Conservation (phyloP, 345 rosid genomes). For the Salix dunnii region DNA sequence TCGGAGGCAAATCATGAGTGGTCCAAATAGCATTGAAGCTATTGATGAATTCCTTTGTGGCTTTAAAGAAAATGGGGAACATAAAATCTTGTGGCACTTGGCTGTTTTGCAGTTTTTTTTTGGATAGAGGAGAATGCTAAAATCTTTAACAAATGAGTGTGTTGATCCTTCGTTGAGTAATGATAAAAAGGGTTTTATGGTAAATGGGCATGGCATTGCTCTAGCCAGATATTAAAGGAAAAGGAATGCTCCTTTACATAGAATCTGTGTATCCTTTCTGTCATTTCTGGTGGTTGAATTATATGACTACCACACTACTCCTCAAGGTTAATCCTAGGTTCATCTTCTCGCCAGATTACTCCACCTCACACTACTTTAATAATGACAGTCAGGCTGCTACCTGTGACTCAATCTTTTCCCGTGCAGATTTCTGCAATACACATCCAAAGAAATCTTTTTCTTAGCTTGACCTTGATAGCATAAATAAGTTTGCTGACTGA, state of each 20-base stretch:
- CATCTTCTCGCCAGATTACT: not conserved
- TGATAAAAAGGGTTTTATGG: not conserved
- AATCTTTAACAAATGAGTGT: too few relatives aligned
- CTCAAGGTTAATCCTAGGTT: not conserved
- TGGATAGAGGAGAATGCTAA: not conserved
- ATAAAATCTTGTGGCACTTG: not conserved
- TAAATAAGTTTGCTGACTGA: not conserved
- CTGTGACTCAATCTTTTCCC: not conserved
- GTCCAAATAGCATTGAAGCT: not conserved
- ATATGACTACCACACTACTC: not conserved
- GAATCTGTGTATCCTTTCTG: not conserved
- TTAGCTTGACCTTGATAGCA: not conserved
- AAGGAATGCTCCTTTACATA: not conserved
- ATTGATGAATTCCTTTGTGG: not conserved
- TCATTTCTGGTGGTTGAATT: not conserved
- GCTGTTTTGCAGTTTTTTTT: not conserved
- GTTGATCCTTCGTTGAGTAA: not conserved
- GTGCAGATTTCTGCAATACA: too few relatives aligned
- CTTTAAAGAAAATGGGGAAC: not conserved
- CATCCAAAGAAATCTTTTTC: not conserved
- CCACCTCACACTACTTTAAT: not conserved
- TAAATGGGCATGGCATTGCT: not conserved
- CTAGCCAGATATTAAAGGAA: not conserved
- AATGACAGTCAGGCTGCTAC: not conserved
- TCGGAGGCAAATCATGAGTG: not conserved